phyloP scores from a whole-genome alignment of 2,329 filamentous ascomycete species.

The Ophiognomonia clavigignenti-juglandacearum region DNA sequence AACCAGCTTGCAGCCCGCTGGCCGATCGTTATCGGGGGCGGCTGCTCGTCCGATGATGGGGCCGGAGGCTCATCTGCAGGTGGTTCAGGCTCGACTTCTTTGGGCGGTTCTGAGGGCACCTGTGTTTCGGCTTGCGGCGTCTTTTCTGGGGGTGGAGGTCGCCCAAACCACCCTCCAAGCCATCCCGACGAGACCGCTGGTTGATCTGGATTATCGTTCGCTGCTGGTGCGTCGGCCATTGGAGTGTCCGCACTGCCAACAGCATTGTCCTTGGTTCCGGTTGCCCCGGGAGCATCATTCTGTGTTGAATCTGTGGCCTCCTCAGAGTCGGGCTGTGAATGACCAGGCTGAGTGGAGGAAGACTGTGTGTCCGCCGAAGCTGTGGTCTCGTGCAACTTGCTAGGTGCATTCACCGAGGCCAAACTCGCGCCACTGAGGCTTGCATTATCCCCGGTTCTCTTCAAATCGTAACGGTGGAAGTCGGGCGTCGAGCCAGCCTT shows the following conservation, averaged over 20 bases:
- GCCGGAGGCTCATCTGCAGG: background rate
- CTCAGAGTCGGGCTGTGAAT: background rate
- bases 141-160: conserved; percentile 9
- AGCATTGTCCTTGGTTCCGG: background rate
- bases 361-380: conserved; percentile 2
- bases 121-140: conserved; percentile 16
- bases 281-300: background rate
- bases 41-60: background rate
- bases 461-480: conserved; percentile 46
- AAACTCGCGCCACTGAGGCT: conserved; percentile 25
- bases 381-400: conserved; percentile 27
- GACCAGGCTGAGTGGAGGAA: background rate
- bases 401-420: conserved; percentile 25
- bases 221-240: conserved; percentile 3
- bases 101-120: conserved; percentile 12
- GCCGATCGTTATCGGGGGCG: conserved; percentile 15
- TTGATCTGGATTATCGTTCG: conserved; percentile 4
- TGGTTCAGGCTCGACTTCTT: conserved; percentile 3
- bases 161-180: conserved; percentile 47
- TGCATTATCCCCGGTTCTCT: conserved; percentile 28
- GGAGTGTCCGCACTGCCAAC: background rate
- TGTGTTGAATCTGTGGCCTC: background rate
- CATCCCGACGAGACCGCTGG: conserved; percentile 41
- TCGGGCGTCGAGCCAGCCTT: conserved; percentile 42
- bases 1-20: conserved; percentile 28